phyloP scores from a whole-genome alignment of 768 basidiomycete species.

The Boletus edulis region DNA sequence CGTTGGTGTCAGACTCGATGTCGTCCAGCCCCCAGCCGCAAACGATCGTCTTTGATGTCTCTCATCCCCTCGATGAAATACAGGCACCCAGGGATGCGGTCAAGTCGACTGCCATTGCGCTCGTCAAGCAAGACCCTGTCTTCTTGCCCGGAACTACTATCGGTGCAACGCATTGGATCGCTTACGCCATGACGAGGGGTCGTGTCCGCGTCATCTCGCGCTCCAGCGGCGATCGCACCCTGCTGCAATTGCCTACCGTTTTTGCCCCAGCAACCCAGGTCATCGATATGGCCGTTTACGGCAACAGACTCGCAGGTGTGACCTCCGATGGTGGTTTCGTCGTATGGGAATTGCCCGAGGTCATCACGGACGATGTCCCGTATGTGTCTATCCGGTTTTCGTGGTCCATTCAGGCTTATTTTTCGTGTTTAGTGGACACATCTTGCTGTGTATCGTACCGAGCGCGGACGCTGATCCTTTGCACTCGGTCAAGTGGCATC shows the following conservation, averaged over 20 bases:
- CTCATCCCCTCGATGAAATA: constrained; percentile 68
- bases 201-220: constrained; percentile 87
- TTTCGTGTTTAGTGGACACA: constrained; percentile 48
- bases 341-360: constrained; percentile 81
- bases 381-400: constrained; percentile 38
- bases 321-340: constrained; percentile 89
- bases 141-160: constrained; percentile 87
- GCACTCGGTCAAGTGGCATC: constrained; percentile 87
- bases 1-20: neutral
- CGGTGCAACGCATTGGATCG: constrained; percentile 90
- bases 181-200: constrained; percentile 90
- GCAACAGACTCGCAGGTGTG: constrained; percentile 79
- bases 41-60: constrained; percentile 72
- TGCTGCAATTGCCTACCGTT: constrained; percentile 68
- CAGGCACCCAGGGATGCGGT: constrained; percentile 74
- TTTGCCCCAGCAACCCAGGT: constrained; percentile 66
- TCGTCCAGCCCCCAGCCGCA: constrained; percentile 56
- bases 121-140: constrained; percentile 81
- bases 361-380: constrained; percentile 86
- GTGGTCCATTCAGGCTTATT: neutral
- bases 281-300: constrained; percentile 83
- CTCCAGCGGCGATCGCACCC: constrained; percentile 82
- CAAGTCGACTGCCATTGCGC: constrained; percentile 87
- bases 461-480: constrained; percentile 54
- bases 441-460: constrained; percentile 71